Base-by-base conservation (phyloP, 495 filamentous ascomycete genomes). In the Penicillium taxi region DNA sequence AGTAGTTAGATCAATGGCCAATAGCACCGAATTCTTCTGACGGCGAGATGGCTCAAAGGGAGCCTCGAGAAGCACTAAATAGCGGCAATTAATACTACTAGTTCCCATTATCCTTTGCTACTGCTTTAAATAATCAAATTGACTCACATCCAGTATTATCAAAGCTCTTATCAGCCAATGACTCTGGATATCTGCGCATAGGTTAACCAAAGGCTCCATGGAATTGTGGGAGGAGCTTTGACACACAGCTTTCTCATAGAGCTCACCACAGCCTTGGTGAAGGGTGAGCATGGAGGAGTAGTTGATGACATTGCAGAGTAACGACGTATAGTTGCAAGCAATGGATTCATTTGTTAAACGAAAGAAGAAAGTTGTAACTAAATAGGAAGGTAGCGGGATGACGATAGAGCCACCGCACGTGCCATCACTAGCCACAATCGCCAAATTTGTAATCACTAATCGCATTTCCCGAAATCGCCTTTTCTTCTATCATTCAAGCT, bases 1-100 rank as follows among this genome's bases (percentile, higher is more conserved):
- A 35, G 75, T 75, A 1, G 91, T 96, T 17, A 98, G 73, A 60
- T 98, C 91, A 52, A 95, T 87, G 9, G 91, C 85, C 21, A 98
- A 70, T 20, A 98, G 80, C 34, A 90, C 84, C 2, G 77, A 78
- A 61, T 85, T 85, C 45, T 68, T 79, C 50, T 75, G 76, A 26
- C 66, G 58, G 9, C 66, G 58, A 5, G 67, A 54, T 27, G 67
- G 69, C 45, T 77, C 67, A 47, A 75, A 81, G 3, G 84, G 84
- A 29, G 84, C 77, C 70, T 89, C 84, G 22, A 88, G 75, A 29
- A 88, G 75, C 16, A 89, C 83, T 86, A 13, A 9, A 21, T 11
- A 22, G 27, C 6, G 8, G 2, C 17, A 33, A 20, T n/a, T 16
- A 34, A 1, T 12, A 17, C 52, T 33, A 52, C 44, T 12, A 29